Evolutionary conservation across 805 yeast species (phyloP).

Genomic region (Clavispora santaluciae): DNA sequence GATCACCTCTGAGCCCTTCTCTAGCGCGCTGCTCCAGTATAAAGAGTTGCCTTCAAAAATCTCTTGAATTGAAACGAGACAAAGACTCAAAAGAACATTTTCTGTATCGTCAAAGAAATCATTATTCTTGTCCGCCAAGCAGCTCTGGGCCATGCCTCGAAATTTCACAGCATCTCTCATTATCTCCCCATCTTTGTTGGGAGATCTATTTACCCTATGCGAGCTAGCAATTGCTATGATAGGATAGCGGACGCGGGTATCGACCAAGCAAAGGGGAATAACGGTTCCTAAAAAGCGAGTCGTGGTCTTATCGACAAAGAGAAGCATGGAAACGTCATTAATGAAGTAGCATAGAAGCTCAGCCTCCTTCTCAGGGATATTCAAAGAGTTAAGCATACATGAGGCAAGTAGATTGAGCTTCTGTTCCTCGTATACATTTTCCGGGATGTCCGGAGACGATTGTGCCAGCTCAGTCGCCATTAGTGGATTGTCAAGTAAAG

Average conservation of each 20-base stretch:
- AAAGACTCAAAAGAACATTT: slow-evolving; percentile 15
- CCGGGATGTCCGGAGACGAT: slow-evolving; percentile 3
- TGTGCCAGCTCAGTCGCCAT: neutral
- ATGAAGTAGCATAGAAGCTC: slow-evolving; percentile 18
- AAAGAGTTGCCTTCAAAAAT: slow-evolving; percentile 22
- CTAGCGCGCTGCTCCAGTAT: slow-evolving; percentile 22
- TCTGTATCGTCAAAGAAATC: slow-evolving; percentile 12
- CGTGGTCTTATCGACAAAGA: slow-evolving; percentile 21
- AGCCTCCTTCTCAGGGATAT: slow-evolving; percentile 7
- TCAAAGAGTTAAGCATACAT: slow-evolving; percentile 5
- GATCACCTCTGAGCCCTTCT: slow-evolving; percentile 18
- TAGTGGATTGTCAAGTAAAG: slow-evolving; percentile 4
- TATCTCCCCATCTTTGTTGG: neutral
- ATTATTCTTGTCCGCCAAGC: slow-evolving; percentile 6
- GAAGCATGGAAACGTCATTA: slow-evolving; percentile 17
- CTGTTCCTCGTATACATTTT: slow-evolving; percentile 9
- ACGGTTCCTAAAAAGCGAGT: slow-evolving; percentile 19
- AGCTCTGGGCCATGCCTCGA: slow-evolving; percentile 13
- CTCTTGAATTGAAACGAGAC: slow-evolving; percentile 20
- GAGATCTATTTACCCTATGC: slow-evolving; percentile 13
- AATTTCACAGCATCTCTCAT: slow-evolving; percentile 7
- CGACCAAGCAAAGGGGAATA: slow-evolving; percentile 17
- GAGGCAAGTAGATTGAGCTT: slow-evolving; percentile 4
- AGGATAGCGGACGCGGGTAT: slow-evolving; percentile 18
- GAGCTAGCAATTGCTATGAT: slow-evolving; percentile 23